Base-by-base conservation (phyloP, 2,329 filamentous ascomycete species). In the Curvularia spicifera region DNA sequence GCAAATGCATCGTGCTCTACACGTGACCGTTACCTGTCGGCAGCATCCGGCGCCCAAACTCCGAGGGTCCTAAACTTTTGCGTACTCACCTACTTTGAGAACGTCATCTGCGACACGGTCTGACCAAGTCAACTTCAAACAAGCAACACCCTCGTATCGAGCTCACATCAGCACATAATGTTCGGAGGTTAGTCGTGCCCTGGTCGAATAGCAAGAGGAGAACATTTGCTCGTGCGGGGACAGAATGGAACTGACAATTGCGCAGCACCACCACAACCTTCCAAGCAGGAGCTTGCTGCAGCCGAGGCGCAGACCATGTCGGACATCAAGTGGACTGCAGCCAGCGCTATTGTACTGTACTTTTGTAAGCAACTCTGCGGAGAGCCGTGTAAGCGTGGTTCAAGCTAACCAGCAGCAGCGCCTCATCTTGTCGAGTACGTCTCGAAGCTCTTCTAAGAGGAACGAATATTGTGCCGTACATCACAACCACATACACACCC, bases 281-380 rank as follows among this genome's bases (percentile, higher is more conserved):
- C 87, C 58, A 81, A 85, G 58, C 87, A 89, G 77, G 89, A 93
- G 84, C 84, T 93, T 75, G 84, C 83, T 66, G 63, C 59, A 48
- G 73, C 72, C 44, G 90, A 93, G 82, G 81, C 82, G 59, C 85
- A 89, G 75, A 90, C 91, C 50, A 81, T 80, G 71, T 82, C 83
- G 67, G 89, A 88, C 50, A 81, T 94, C 66, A 87, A 90, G 80
- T 84, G 83, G 70, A 89, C 89, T 61, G 74, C 89, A 54, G 83
- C 85, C 39, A 86, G 87, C 15, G 88, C 87, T 63, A 81, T 88
- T 39, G 77, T 90, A 49, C 83, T 95, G 48, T 94, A 94, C 75
- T 80, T 95, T 60, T 91, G 91, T 95, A 86, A 56, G 89, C 44
- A 29, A n/a, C 33, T 49, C 15, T 33, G 12, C 12, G 2, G 18